Percentiles rank a stretch among this genome's conserved stretches.
Conservation (phyloP, 2,329 filamentous ascomycete species). For the Leptographium galeiforme region DNA sequence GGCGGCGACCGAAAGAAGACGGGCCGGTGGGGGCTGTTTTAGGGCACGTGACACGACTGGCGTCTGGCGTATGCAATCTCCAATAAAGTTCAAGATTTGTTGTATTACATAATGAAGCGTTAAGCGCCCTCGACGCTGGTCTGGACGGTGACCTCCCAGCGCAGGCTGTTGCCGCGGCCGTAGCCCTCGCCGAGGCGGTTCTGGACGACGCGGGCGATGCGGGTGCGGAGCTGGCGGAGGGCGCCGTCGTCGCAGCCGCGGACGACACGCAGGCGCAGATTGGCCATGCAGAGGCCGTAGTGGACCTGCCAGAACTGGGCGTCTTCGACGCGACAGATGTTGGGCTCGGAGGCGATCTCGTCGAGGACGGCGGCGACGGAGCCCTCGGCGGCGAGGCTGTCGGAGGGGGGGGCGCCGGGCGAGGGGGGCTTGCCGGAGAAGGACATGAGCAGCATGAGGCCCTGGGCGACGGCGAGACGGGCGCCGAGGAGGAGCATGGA, state of each 20-base stretch:
- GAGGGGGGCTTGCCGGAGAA: constrained; percentile 35
- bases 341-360: constrained; percentile 71
- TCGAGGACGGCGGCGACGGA: constrained; percentile 49
- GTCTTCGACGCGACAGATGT: constrained; percentile 67
- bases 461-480: constrained; percentile 72
- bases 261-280: constrained; percentile 63
- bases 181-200: constrained; percentile 82
- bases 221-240: constrained; percentile 58
- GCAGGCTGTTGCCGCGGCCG: constrained; percentile 61
- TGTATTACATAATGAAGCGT: neutral
- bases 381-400: too few species aligned
- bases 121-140: constrained; percentile 33
- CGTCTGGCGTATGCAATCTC: too few species aligned
- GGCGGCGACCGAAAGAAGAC: constrained; percentile 5
- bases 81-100: too few species aligned
- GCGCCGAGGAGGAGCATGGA: constrained; percentile 82
- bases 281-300: constrained; percentile 92
- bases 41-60: neutral
- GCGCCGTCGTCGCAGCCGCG: constrained; percentile 58
- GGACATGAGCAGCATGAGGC: constrained; percentile 91
- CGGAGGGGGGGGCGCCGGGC: neutral
- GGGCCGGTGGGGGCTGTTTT: constrained; percentile 10
- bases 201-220: constrained; percentile 65
- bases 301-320: constrained; percentile 98
- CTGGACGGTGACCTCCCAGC: constrained; percentile 90